These are phyloP conservation scores for Aspergillus clavatus DNA, from an alignment of 2,329 filamentous ascomycete species.

Conservation along the genomic window DNA sequence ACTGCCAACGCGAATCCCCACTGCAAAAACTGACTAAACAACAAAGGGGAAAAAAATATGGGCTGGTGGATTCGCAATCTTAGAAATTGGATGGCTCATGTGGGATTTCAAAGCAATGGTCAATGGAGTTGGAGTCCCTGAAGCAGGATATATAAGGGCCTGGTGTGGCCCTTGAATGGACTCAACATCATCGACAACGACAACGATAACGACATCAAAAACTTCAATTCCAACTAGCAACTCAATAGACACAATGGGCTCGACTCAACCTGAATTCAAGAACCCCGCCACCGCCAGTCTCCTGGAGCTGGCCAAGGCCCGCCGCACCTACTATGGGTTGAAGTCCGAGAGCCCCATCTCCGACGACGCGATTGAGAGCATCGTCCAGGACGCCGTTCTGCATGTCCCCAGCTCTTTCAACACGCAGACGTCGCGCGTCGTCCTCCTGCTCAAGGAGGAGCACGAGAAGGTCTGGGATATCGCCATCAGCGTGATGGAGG, in stretches of 20 bases:
- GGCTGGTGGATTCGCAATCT: no score
- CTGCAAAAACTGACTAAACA: no score
- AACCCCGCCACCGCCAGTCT: constrained; percentile 29
- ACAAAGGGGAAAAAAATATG: no score
- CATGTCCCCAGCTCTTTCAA: constrained; percentile 75
- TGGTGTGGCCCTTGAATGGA: no score
- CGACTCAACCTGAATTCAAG: constrained; percentile 29
- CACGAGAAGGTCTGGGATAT: constrained; percentile 87
- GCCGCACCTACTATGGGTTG: constrained; percentile 29
- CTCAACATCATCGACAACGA: no score
- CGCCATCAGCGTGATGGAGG: constrained; percentile 58
- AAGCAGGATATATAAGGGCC: no score
- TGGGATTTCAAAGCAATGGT: no score
- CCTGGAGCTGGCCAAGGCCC: constrained; percentile 28
- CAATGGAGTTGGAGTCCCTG: no score
- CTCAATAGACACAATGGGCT: constrained; percentile 30
- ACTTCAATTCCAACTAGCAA: no score
- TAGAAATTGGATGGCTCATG: no score
- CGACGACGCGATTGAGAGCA: constrained; percentile 28
- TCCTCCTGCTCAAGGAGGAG: constrained; percentile 74
- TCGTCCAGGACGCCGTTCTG: constrained; percentile 53
- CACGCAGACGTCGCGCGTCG: constrained; percentile 69
- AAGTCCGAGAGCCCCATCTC: constrained; percentile 41
- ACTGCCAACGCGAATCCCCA: no score
- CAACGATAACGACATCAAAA: no score